Evolutionary conservation across 164 flowering plant genomes (phyloP), one percentile per base, ranked within the genome.

Genomic region (Stephania cephalantha): DNA sequence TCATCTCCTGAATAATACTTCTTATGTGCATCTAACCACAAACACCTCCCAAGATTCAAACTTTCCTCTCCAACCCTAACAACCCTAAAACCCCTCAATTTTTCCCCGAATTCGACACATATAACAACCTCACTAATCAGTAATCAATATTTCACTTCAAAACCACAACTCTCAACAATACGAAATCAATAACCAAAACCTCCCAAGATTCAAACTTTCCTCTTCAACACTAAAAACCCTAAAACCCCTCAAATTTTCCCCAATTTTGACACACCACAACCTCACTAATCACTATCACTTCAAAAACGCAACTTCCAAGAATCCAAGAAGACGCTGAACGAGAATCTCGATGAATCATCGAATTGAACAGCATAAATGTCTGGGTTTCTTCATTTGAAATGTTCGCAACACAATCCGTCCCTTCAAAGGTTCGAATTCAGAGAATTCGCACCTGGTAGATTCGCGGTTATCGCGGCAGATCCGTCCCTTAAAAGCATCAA

Each of bases 1-100:
- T 90, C 94, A 84, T 79, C 9, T 84, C 89, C 76, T 83, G 85
- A 76, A 87, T 64, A 48, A 84, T 82, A 71, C 88, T 84, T 80
- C 68, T 80, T 25, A 82, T 52, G 67, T 81, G 76, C 85, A 83
- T 82, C n/a, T 35, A 35, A 35, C 42, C 42, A 35, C 42, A 35
- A 66, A 35, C n/a, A 6, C 42, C 15, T 22, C 22, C 61, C 13
- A 53, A 53, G 18, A 12, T 13, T 11, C 15, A 53, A 53, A 53
- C 2, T 61, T 15, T n/a, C 66, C 9, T n/a, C 46, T 10, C 22
- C 10, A 66, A 29, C 55, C 75, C 25, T 58, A 46, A 73, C 10
- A 66, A 29, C 55, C 75, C 25, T 58, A 46, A 73, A 73, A 64
- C 46, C 55, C 58, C 25, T 5, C 58, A 15, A 72, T 18, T 12